Evolutionary conservation across 2,329 filamentous ascomycete genomes (phyloP), one percentile per base, ranked within the genome.

Genomic region (Ceratocystis alfenasii): DNA sequence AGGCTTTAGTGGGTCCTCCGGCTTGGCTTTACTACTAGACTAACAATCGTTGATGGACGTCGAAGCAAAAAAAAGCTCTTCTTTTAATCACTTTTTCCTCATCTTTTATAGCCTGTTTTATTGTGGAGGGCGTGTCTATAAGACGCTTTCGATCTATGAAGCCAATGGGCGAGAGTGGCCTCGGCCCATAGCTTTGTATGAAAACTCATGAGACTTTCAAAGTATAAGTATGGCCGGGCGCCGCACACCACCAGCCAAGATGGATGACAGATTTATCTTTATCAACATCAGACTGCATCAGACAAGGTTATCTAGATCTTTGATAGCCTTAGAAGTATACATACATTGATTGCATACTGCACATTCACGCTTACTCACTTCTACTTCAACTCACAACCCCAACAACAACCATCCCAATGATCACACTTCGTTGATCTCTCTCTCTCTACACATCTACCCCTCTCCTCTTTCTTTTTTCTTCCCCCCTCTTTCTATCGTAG

Each of bases 1-100:
- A 17, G 25, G 53, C 22, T 28, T 28, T 20, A n/a, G 63, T 65
- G 63, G 63, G 63, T 57, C 36, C 36, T 5, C 53, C 53, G 53
- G 7, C 53, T 57, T 57, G 53, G 53, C 53, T 57, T 22, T 33
- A 6, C 22, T 22, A 17, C 22, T 25, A 53, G 48, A 53, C 48
- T 8, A 53, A 53, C n/a, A 15, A 22, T 53, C 48, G n/a, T 53
- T 53, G 48, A 53, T 12, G 48, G 6, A n/a, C 48, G 22, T 53
- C n/a, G 36, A 41, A 4, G 10, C 36, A 41, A 5, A 41, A 41
- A 41, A 41, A n/a, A 17, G 46, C n/a, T n/a, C 48, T 53, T 53
- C 6, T 53, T 53, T 53, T 53, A n/a, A 20, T 53, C 22, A 20
- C 22, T 12, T 17, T 30, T 17, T 17, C 15, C 2, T n/a, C 53